phyloP scores from a whole-genome alignment of 345 rosid species.

The Conringia planisiliqua region DNA sequence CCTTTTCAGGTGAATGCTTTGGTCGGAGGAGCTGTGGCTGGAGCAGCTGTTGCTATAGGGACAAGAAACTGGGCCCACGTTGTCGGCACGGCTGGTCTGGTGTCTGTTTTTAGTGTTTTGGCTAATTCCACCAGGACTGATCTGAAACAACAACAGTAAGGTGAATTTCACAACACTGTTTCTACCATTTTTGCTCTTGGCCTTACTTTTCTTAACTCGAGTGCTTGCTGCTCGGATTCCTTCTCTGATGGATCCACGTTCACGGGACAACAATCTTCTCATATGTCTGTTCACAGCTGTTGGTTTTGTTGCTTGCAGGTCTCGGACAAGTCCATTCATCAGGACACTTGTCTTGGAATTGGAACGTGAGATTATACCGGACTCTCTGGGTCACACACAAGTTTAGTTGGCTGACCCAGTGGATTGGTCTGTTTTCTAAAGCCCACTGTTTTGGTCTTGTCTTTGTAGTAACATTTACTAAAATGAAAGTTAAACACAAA shows the following conservation, averaged over 20 bases:
- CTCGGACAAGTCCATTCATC: background rate
- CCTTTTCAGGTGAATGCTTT: conserved; percentile 60
- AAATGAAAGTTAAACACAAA: conserved; percentile 1
- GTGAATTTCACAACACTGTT: background rate
- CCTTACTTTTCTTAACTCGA: background rate
- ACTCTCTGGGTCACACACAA: background rate
- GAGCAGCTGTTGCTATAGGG: conserved; percentile 65
- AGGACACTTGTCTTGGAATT: background rate
- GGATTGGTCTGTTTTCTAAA: background rate
- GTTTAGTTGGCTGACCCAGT: background rate
- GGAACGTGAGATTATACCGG: conserved; percentile 12
- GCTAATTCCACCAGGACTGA: conserved; percentile 58
- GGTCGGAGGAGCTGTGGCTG: conserved; percentile 75
- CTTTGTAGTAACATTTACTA: background rate
- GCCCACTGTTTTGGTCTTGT: background rate
- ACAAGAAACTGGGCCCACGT: conserved; percentile 62
- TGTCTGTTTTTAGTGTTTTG: conserved; percentile 61
- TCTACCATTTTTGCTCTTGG: background rate
- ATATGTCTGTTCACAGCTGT: background rate
- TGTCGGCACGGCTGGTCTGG: conserved; percentile 53
- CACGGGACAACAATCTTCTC: background rate
- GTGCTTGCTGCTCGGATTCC: background rate
- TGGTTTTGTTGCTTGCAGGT: conserved; percentile 4
- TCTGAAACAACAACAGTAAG: conserved; percentile 34
- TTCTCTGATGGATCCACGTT: background rate